phyloP scores from a whole-genome alignment of 2,329 filamentous ascomycete species.

The Microascus cirrosus region DNA sequence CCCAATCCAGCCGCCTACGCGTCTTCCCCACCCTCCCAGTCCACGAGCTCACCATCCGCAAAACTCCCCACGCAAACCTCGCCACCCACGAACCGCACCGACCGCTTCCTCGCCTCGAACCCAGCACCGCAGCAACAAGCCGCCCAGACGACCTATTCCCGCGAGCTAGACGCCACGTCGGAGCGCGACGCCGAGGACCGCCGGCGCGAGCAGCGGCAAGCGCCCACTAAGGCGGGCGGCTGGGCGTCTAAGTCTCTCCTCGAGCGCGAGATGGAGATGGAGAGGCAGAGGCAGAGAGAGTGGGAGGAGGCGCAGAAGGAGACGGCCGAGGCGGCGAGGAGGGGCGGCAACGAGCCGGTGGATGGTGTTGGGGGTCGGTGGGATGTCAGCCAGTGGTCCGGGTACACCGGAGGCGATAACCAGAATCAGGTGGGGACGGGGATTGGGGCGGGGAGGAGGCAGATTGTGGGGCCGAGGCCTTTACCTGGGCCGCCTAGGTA shows the following conservation, averaged over 20 bases:
- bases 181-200: slow-evolving; percentile 54
- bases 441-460: slow-evolving; percentile 59
- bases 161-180: slow-evolving; percentile 42
- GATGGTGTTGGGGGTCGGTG: slow-evolving; percentile 58
- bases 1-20: slow-evolving; percentile 32
- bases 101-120: slow-evolving; percentile 45
- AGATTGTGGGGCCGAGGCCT: slow-evolving; percentile 70
- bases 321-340: slow-evolving; percentile 41
- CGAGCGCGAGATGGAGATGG: slow-evolving; percentile 72
- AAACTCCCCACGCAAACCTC: background rate
- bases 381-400: slow-evolving; percentile 67
- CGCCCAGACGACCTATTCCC: slow-evolving; percentile 39
- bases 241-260: slow-evolving; percentile 60
- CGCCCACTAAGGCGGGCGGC: slow-evolving; percentile 49
- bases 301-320: slow-evolving; percentile 69
- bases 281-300: slow-evolving; percentile 64
- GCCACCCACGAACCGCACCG: slow-evolving; percentile 33
- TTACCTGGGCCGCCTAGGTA: slow-evolving; percentile 29
- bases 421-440: slow-evolving; percentile 57
- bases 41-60: background rate
- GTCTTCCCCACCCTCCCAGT: background rate
- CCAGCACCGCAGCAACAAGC: slow-evolving; percentile 30
- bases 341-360: slow-evolving; percentile 47
- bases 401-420: slow-evolving; percentile 64
- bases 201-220: slow-evolving; percentile 45